Percentiles rank a stretch among this genome's conserved stretches.
These are phyloP conservation scores for Ascochyta koolunga DNA, from an alignment of 2,329 filamentous ascomycete genomes.

Conservation along the genomic window DNA sequence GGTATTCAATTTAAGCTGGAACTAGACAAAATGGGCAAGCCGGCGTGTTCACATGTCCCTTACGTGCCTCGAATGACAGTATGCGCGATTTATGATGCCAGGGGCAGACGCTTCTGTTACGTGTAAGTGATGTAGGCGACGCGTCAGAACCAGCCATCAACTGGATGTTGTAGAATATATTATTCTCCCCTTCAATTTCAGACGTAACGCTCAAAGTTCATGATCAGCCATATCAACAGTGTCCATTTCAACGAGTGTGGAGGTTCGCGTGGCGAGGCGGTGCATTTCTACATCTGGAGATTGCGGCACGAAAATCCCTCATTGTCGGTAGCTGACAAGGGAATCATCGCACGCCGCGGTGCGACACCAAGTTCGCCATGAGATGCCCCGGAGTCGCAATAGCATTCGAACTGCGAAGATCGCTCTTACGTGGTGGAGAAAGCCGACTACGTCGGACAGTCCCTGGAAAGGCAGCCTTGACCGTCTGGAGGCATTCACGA, in stretches of 20 bases:
- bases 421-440: background rate
- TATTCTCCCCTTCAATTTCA: background rate
- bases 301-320: slow-evolving; percentile 13
- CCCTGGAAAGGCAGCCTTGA: background rate
- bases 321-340: slow-evolving; percentile 8
- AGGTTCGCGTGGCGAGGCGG: background rate
- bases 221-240: background rate
- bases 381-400: background rate
- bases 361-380: background rate
- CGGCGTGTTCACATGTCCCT: background rate
- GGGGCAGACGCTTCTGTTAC: background rate
- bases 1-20: background rate
- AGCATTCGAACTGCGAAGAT: background rate
- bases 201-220: background rate
- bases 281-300: slow-evolving; percentile 6
- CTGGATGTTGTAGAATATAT: background rate
- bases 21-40: slow-evolving; percentile 10
- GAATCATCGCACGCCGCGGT: background rate
- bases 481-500: background rate
- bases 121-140: background rate
- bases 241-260: background rate
- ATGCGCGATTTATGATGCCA: slow-evolving; percentile 12
- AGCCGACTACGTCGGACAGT: background rate
- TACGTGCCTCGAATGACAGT: background rate
- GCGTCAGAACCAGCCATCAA: background rate